Evolutionary conservation across 495 filamentous ascomycete species (phyloP).

Genomic region (Tuber melanosporum): DNA sequence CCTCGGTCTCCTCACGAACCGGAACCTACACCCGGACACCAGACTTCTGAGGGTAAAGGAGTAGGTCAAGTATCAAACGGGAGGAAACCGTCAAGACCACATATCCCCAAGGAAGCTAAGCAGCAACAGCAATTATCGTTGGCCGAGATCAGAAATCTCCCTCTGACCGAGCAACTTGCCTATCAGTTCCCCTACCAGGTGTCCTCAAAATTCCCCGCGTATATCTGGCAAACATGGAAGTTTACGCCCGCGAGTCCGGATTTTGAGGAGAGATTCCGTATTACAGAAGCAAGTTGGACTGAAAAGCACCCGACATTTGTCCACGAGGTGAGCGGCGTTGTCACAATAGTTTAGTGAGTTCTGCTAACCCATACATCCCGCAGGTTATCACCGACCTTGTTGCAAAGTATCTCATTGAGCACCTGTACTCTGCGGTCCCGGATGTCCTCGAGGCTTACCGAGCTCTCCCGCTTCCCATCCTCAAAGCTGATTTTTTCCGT

Average conservation of each 20-base stretch:
- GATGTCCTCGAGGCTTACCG: slow-evolving; percentile 91
- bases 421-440: slow-evolving; percentile 81
- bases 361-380: slow-evolving; percentile 6
- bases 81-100: slow-evolving; percentile 1
- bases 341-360: not conserved
- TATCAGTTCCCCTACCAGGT: slow-evolving; percentile 93
- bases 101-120: slow-evolving; percentile 19
- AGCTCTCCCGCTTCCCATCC: slow-evolving; percentile 72
- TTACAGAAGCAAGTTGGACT: slow-evolving; percentile 84
- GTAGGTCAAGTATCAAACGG: not conserved
- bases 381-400: slow-evolving; percentile 81
- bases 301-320: slow-evolving; percentile 83
- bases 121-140: slow-evolving; percentile 35
- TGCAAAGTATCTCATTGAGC: slow-evolving; percentile 68
- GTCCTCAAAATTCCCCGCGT: slow-evolving; percentile 81
- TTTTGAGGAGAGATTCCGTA: slow-evolving; percentile 67
- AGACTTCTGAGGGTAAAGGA: not conserved
- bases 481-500: slow-evolving; percentile 98
- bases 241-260: slow-evolving; percentile 72
- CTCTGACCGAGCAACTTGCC: slow-evolving; percentile 73
- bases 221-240: slow-evolving; percentile 99
- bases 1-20: slow-evolving; percentile 11
- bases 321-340: slow-evolving; percentile 55
- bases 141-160: slow-evolving; percentile 28
- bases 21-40: slow-evolving; percentile 18